These are phyloP conservation scores for Boletus patriciae DNA, from an alignment of 768 basidiomycete species.

Conservation along the genomic window DNA sequence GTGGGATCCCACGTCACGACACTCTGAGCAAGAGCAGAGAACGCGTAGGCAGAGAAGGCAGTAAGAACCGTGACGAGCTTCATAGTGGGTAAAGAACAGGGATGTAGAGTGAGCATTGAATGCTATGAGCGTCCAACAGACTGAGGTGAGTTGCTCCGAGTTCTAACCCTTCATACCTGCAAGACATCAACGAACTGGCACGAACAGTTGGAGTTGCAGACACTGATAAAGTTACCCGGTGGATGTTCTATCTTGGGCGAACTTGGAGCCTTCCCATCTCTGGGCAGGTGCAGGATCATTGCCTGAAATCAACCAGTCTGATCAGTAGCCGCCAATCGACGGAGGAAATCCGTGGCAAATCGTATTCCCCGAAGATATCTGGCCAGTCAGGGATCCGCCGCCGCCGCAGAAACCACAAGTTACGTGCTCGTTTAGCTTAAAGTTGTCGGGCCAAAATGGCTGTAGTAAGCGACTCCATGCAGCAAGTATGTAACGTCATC, in stretches of 20 bases:
- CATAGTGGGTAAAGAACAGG: neutral
- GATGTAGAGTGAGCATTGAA: neutral
- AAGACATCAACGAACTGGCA: neutral
- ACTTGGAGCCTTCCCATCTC: neutral
- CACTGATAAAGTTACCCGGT: neutral
- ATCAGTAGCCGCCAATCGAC: neutral
- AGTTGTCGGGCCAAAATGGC: too few relatives aligned
- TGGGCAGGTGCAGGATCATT: neutral
- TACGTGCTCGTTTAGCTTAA: too few relatives aligned
- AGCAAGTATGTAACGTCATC: too few relatives aligned
- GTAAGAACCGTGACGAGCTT: neutral
- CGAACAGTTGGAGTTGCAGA: neutral
- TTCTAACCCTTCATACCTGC: neutral
- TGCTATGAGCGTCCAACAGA: neutral
- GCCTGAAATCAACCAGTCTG: neutral
- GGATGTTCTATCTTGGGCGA: neutral
- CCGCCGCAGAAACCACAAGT: too few relatives aligned
- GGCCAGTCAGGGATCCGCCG: too few relatives aligned
- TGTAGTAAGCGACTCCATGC: too few relatives aligned
- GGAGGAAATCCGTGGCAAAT: neutral
- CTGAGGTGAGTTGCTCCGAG: neutral
- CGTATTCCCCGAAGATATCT: neutral
- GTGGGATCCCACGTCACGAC: slow-evolving; percentile 1
- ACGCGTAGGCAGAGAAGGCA: neutral
- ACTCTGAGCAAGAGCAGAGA: neutral